Base-by-base conservation (phyloP, 73 alveolate genomes). In the Effrenium voratum region DNA sequence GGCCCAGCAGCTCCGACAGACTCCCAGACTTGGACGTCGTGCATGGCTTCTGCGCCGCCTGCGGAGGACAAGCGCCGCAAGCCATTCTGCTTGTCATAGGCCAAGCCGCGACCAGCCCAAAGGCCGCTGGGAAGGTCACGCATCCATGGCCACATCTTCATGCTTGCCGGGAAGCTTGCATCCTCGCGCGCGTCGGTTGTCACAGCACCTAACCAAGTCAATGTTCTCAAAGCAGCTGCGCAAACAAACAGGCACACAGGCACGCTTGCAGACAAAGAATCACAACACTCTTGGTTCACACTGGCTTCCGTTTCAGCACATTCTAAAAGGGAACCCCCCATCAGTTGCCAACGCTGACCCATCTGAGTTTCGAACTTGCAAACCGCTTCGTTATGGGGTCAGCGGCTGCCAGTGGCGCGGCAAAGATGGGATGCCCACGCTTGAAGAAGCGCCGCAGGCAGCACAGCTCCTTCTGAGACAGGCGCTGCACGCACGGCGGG, bases 111-210 rank as follows among this genome's bases (percentile, higher is more conserved):
- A 46, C 90, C 90, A 32, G 90, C 90, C 90, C 90, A 79, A 10
- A 46, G 38, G 10, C 68, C n/a, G 28, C 68, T 79, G 6, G 90
- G 90, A 32, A 79, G 63, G 70, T 79, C 90, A 40, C 66, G 43
- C 90, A 79, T 79, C 90, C 90, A 79, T 5, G 90, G 90, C 90
- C 90, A 79, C 90, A 79, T 79, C 90, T 79, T 79, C 90, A 79
- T 79, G 43, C 36, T n/a, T n/a, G n/a, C n/a, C n/a, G n/a, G n/a
- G n/a, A n/a, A n/a, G n/a, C n/a, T n/a, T n/a, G n/a, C n/a, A n/a
- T n/a, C n/a, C n/a, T n/a, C n/a, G n/a, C n/a, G n/a, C n/a, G n/a
- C n/a, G n/a, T n/a, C n/a, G n/a, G n/a, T n/a, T n/a, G n/a, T n/a
- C n/a, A n/a, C n/a, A n/a, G n/a, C n/a, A n/a, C n/a, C n/a, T n/a